These are phyloP conservation scores for Candida orba DNA, from an alignment of 805 yeast species.

Conservation along the genomic window DNA sequence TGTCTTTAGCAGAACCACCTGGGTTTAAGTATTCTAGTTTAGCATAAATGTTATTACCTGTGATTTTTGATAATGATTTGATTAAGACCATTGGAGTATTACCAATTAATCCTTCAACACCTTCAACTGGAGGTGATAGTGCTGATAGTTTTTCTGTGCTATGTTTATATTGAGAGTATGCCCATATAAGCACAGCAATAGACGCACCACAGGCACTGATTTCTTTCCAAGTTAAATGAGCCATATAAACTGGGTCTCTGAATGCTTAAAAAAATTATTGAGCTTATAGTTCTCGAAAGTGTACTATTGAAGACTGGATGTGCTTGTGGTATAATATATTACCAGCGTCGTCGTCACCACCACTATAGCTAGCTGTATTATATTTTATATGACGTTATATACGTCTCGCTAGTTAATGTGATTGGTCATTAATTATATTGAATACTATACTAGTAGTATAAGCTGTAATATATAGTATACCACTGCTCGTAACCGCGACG, in stretches of 20 bases:
- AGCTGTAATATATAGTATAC: too few species aligned
- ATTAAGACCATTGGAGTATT: slow-evolving; percentile 80
- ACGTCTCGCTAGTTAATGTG: too few species aligned
- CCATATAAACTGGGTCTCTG: neutral
- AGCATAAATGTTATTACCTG: slow-evolving; percentile 82
- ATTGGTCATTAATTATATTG: too few species aligned
- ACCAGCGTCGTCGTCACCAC: too few species aligned
- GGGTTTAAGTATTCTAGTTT: slow-evolving; percentile 84
- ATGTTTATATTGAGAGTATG: slow-evolving; percentile 3
- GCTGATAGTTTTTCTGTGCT: slow-evolving; percentile 7
- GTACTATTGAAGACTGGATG: too few species aligned
- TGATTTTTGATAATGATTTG: slow-evolving; percentile 57
- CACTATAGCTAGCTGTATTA: too few species aligned
- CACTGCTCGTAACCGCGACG: too few species aligned
- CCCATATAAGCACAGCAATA: slow-evolving; percentile 9
- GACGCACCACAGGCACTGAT: slow-evolving; percentile 20
- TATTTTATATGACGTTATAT: too few species aligned
- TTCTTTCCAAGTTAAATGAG: slow-evolving; percentile 19
- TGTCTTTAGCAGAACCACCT: slow-evolving; percentile 92
- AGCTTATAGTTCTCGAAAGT: too few species aligned
- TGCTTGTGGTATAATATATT: too few species aligned
- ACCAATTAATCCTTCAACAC: slow-evolving; percentile 77
- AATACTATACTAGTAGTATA: too few species aligned
- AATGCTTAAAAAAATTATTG: too few species aligned
- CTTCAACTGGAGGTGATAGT: slow-evolving; percentile 33